Conservation (phyloP, 106 monocot genomes). For the Dendrobium catenatum region DNA sequence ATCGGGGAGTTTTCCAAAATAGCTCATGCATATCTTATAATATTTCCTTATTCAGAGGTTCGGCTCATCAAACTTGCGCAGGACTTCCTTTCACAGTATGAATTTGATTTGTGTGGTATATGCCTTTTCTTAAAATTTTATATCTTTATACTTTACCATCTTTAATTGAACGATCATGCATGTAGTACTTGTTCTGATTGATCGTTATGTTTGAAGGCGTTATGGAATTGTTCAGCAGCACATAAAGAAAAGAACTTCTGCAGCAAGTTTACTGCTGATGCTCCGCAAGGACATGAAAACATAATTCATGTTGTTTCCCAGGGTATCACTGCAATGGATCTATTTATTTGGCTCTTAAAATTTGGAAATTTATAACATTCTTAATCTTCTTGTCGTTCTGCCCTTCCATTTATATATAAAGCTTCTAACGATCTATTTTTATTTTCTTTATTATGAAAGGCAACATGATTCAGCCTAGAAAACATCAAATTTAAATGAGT, state of each 20-base stretch:
- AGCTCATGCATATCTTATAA: conserved; percentile 80
- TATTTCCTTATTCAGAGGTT: conserved; percentile 92
- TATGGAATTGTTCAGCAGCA: conserved; percentile 45
- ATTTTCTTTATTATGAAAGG: too few relatives aligned
- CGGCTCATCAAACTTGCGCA: conserved; percentile 77
- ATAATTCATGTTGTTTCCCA: conserved; percentile 4
- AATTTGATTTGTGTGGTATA: neutral
- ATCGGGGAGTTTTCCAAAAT: conserved; percentile 75
- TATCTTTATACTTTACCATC: neutral
- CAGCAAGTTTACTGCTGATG: conserved; percentile 50
- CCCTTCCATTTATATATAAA: too few relatives aligned
- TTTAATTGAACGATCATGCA: neutral
- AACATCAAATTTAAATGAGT: too few relatives aligned
- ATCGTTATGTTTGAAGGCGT: conserved; percentile 47
- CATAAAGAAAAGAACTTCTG: conserved; percentile 48
- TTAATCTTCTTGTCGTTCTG: too few relatives aligned
- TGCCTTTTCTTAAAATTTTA: neutral
- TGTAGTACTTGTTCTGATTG: conserved; percentile 4
- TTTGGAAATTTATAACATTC: neutral
- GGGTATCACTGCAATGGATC: neutral
- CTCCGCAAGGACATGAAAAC: conserved; percentile 51
- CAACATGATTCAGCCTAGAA: too few relatives aligned
- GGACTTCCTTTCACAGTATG: conserved; percentile 76
- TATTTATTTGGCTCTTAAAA: neutral
- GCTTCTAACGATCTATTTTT: too few relatives aligned